phyloP scores from a whole-genome alignment of 192 early-diverging fungal genomes.

The Coemansia sp. region DNA sequence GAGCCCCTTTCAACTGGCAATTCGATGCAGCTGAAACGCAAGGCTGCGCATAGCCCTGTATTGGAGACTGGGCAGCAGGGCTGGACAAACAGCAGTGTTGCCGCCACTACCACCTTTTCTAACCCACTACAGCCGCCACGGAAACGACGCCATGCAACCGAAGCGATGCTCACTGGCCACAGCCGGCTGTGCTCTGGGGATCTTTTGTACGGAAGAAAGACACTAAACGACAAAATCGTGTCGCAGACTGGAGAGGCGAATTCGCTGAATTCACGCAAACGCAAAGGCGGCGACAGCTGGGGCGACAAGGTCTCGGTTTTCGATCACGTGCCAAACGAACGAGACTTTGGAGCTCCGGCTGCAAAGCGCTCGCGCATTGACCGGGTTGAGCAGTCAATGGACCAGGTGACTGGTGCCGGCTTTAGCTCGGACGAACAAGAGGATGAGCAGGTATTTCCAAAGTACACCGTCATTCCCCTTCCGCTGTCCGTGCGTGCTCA shows the following conservation, averaged over 20 bases:
- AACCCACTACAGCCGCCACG: not conserved
- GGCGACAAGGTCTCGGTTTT: not conserved
- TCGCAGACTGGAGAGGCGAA: not conserved
- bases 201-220: constrained; percentile 1
- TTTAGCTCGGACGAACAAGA: not conserved
- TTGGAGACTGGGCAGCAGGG: not conserved
- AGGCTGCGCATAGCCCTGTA: not conserved
- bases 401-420: not conserved
- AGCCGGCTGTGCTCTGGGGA: not conserved
- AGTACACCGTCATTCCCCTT: not conserved
- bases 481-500: not conserved
- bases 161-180: not conserved
- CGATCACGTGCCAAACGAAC: not conserved
- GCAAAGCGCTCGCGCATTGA: not conserved
- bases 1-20: not conserved
- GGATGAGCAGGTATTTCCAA: not conserved
- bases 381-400: not conserved
- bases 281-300: constrained; percentile 6
- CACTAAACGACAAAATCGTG: not conserved
- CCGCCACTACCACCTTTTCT: not conserved
- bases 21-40: not conserved
- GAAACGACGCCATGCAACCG: constrained; percentile 3
- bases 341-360: not conserved
- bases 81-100: not conserved
- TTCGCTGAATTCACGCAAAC: constrained; percentile 4